Base-by-base conservation (phyloP, 306 rosid genomes). In the Prinsepia uniflora region DNA sequence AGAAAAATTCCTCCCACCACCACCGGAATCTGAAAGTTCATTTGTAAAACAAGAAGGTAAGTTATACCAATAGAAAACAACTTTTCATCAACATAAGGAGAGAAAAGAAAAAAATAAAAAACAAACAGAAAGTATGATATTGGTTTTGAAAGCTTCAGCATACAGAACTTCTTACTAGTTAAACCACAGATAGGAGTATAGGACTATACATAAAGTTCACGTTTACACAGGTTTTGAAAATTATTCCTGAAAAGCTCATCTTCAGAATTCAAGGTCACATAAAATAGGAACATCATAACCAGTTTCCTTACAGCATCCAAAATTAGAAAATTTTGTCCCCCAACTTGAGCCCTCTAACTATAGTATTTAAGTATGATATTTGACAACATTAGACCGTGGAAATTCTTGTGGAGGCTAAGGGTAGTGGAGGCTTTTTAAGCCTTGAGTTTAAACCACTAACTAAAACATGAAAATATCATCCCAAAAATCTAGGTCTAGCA, bases 1-100 rank as follows among this genome's bases (percentile, higher is more conserved):
- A 72, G 79, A 66, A 47, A 47, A 36, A 76, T 79, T 86, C 84
- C 83, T 85, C 69, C 84, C 89, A 59, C 83, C 82, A 46, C 73
- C 81, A 72, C 30, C 30, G 30, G 73, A 81, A 81, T 85, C 97
- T 91, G 80, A 45, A 70, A 77, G 65, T 63, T 57, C 47, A 76
- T 57, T 81, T n/a, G 52, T n/a, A 62, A 76, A 54, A 71, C 47
- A 46, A 74, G 39, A 63, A 34, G 45, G 63, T 13, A 54, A 65
- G 30, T 67, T 68, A 53, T 22, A 53, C 13, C 18, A 73, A 44
- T 4, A 63, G 64, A 69, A 45, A 63, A 41, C 39, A 75, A 43
- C 44, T 2, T 47, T 19, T 5, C 20, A 60, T 44, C 70, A 43
- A 48, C 34, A 17, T 55, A 72, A 8, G 36, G 72, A 24, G 30